Conservation (phyloP, 257 asterid genomes). For the Anisodus acutangulus region DNA sequence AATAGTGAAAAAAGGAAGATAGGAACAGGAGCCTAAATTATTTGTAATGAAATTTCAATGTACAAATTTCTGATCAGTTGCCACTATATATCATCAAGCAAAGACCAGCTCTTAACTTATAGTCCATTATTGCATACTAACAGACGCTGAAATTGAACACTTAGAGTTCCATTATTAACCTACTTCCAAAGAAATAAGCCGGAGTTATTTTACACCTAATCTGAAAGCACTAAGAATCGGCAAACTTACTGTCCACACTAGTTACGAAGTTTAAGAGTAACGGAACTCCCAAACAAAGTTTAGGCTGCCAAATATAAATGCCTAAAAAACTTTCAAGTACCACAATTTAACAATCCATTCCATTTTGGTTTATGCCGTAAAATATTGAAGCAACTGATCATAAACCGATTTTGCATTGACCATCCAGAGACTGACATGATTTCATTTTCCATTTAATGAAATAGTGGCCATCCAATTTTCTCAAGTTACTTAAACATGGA, state of each 20-base stretch:
- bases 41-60: neutral
- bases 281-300: constrained; percentile 15
- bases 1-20: neutral
- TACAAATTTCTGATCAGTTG: constrained; percentile 5
- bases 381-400: neutral
- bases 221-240: neutral
- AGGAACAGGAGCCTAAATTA: neutral
- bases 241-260: neutral
- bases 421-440: neutral
- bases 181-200: constrained; percentile 3
- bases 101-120: neutral
- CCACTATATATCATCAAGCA: neutral
- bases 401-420: neutral
- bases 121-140: neutral
- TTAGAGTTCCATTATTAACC: neutral
- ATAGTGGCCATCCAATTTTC: neutral
- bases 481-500: neutral
- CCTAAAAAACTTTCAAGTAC: neutral
- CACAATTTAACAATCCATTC: neutral
- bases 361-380: neutral
- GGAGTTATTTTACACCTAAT: constrained; percentile 6
- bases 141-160: constrained; percentile 2
- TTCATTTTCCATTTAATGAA: neutral
- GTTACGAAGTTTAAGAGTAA: neutral
- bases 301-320: neutral